Evolutionary conservation across 2,329 filamentous ascomycete genomes (phyloP), one percentile per base, ranked within the genome.

Genomic region (Tolypocladium album): DNA sequence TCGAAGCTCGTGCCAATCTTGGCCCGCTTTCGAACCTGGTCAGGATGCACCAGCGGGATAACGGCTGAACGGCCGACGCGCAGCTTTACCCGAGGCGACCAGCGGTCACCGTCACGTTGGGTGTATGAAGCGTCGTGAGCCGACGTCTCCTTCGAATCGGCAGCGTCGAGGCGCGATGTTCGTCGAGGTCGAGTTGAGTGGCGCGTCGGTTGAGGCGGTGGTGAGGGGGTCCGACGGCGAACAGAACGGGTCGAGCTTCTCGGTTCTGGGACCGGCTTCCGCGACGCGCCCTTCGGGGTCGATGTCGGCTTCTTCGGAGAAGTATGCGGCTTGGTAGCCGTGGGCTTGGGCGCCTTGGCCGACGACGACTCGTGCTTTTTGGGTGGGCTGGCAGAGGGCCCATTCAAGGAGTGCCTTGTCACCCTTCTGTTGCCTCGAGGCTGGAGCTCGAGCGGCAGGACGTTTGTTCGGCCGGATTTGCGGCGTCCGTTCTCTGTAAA

Each of bases 401-500:
- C 70, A 62, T 60, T 67, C 64, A 66, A 55, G 24, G 71, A 72
- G 59, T 78, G 75, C 63, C 83, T 75, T 1, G 81, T 84, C 61
- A 78, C 72, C 58, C 82, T 78, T 65, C 81, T 84, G 58, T 77
- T 76, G 45, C 75, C 75, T 55, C 72, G 75, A 20, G 78, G 75
- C 62, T 81, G 79, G 50, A 82, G 66, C 62, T 86, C 82, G 38
- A 81, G 62, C 22, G 83, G 82, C 17, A 85, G 68, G 2, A 71
- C 71, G 68, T 88, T 88, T 67, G 85, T 83, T 62, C 86, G 81
- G 47, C 84, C 84, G 27, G 86, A 88, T 68, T 86, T 87, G 62
- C 86, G 81, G 64, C 82, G 82, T 56, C 89, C 90, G 82, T 82
- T 89, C 76, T 82, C 84, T 55, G 88, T 83, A 71, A 95, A 92